phyloP scores from a whole-genome alignment of 768 basidiomycete species.

The Crucibulum laeve region DNA sequence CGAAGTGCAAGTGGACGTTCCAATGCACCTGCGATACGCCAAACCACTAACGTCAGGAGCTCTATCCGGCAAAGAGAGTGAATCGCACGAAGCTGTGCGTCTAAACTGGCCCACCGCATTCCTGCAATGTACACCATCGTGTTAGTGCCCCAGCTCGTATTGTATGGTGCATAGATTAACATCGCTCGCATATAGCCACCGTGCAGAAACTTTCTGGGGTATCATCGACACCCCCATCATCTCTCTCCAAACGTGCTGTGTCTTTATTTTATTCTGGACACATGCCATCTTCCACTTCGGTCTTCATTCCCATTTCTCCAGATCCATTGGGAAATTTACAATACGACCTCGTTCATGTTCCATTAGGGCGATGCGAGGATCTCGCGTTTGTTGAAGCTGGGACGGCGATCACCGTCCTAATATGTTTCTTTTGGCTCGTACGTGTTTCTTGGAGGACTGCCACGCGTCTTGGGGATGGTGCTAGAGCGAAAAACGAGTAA shows the following conservation, averaged over 20 bases:
- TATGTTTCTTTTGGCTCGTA: conserved; percentile 32
- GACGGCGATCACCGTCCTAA: conserved; percentile 32
- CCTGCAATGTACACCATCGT: conserved; percentile 26
- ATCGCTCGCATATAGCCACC: background rate
- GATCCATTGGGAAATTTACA: conserved; percentile 3
- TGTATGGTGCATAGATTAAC: background rate
- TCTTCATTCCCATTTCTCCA: conserved; percentile 13
- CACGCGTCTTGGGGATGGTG: background rate
- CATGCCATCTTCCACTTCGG: conserved; percentile 6
- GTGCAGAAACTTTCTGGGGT: conserved; percentile 2
- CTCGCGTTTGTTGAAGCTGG: conserved; percentile 36
- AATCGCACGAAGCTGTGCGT: conserved; percentile 20
- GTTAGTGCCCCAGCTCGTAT: conserved; percentile 12
- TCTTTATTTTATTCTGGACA: background rate
- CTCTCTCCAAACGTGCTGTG: no score
- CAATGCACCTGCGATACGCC: conserved; percentile 45
- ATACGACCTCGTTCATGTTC: conserved; percentile 24
- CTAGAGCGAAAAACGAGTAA: background rate
- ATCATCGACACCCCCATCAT: no score
- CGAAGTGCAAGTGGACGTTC: conserved; percentile 30
- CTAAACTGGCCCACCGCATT: conserved; percentile 35
- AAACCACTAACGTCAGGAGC: conserved; percentile 12
- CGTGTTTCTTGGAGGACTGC: conserved; percentile 18
- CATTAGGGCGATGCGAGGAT: conserved; percentile 31
- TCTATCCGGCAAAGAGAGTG: conserved; percentile 1